These are phyloP conservation scores for Scheffersomyces titani DNA, from an alignment of 1,139 yeast genomes.

Conservation along the genomic window DNA sequence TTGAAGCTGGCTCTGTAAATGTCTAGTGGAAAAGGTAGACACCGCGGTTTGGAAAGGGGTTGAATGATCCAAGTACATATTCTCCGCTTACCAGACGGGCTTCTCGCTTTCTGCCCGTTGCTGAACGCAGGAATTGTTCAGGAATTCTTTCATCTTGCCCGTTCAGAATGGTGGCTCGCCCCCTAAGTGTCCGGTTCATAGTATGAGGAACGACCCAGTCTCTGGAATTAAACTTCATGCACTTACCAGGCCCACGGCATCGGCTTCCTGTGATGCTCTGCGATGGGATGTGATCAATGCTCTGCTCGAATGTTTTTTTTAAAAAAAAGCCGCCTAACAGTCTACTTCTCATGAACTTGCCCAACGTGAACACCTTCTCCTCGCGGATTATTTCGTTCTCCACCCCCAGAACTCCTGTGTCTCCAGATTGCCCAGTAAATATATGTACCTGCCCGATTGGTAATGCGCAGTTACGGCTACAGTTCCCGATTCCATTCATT, in stretches of 20 bases:
- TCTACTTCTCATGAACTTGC: background rate
- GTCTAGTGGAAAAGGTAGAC: background rate
- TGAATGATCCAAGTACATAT: background rate
- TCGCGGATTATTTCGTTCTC: background rate
- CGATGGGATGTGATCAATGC: background rate
- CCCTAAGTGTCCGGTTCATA: background rate
- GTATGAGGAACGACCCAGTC: background rate
- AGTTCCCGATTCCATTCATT: background rate
- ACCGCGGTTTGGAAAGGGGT: background rate
- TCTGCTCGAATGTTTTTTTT: no score
- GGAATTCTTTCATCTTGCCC: background rate
- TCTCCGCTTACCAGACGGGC: background rate
- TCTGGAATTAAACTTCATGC: background rate
- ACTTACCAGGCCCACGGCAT: background rate
- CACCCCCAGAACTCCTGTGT: background rate
- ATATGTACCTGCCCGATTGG: background rate
- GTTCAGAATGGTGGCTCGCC: background rate
- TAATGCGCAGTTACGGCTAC: background rate
- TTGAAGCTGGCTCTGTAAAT: background rate
- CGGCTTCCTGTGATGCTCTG: background rate
- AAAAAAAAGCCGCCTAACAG: no score
- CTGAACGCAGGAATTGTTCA: background rate
- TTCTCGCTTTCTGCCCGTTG: background rate
- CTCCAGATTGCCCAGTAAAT: background rate
- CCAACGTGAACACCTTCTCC: background rate